A percentile compares a stretch with the other conserved stretches of the same genome.
phyloP scores from a whole-genome alignment of 495 filamentous ascomycete genomes.

The Podospora australis region DNA sequence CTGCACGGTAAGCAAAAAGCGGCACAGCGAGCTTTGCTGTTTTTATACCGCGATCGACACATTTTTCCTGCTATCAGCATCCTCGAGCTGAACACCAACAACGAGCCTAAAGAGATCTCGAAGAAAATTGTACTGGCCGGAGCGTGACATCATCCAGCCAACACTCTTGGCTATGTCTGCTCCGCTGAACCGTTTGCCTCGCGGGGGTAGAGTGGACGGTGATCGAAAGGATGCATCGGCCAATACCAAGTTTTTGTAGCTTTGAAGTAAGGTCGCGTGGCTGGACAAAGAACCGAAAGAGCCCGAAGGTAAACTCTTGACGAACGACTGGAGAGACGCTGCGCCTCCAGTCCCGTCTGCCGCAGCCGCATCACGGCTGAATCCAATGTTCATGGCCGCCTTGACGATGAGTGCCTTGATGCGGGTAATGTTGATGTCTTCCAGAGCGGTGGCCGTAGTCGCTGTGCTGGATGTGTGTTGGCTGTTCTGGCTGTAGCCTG shows the following conservation, averaged over 20 bases:
- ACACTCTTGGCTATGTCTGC: conserved; percentile 70
- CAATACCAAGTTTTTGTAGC: conserved; percentile 70
- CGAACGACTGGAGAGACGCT: conserved; percentile 57
- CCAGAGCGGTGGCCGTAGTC: conserved; percentile 54
- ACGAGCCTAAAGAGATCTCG: conserved; percentile 76
- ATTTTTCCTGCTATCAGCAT: conserved; percentile 52
- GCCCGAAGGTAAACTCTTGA: conserved; percentile 66
- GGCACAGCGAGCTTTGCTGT: too few species aligned
- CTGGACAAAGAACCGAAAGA: conserved; percentile 67
- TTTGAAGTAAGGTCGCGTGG: conserved; percentile 63
- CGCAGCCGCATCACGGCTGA: conserved; percentile 41
- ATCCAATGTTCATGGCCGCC: conserved; percentile 75
- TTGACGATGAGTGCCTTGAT: conserved; percentile 72
- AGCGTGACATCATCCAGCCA: conserved; percentile 54
- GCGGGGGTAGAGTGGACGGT: conserved; percentile 44
- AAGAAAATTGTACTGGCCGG: conserved; percentile 60
- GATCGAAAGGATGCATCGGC: conserved; percentile 59
- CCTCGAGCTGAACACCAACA: conserved; percentile 75
- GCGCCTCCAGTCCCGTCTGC: conserved; percentile 28
- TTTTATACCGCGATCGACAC: conserved; percentile 43
- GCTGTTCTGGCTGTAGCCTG: conserved; percentile 65
- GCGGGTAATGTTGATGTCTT: conserved; percentile 67
- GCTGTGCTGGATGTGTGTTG: conserved; percentile 67
- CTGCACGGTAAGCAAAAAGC: too few species aligned
- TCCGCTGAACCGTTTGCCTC: conserved; percentile 55